phyloP scores from a whole-genome alignment of 129 eudicot species.

The Arctium lappa region DNA sequence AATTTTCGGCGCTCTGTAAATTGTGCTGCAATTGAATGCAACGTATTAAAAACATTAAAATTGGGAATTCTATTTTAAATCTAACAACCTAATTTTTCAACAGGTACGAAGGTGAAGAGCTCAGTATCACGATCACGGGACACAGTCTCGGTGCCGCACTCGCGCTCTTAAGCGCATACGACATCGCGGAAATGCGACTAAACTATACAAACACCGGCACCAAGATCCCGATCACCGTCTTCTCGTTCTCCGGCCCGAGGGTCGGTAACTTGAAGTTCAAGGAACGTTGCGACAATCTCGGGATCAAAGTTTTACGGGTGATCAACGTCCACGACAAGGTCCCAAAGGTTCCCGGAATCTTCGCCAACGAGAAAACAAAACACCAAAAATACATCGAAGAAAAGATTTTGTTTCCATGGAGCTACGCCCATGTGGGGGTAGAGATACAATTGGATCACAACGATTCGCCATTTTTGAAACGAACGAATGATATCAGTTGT shows the following conservation, averaged over 20 bases:
- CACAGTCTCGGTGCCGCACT: constrained; percentile 79
- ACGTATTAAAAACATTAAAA: too few relatives aligned
- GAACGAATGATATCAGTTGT: constrained; percentile 31
- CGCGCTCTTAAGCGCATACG: constrained; percentile 65
- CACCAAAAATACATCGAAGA: constrained; percentile 67
- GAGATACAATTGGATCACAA: constrained; percentile 58
- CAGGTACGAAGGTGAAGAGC: constrained; percentile 40
- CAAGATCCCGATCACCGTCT: constrained; percentile 49
- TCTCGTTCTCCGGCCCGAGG: constrained; percentile 53
- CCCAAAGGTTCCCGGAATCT: constrained; percentile 69
- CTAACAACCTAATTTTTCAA: background rate
- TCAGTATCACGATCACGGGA: constrained; percentile 72
- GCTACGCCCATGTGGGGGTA: constrained; percentile 73
- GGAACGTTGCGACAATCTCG: constrained; percentile 54
- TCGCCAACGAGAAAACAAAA: constrained; percentile 63
- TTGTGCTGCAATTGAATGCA: too few relatives aligned
- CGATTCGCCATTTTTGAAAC: constrained; percentile 52
- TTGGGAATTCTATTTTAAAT: too few relatives aligned
- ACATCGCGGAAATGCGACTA: constrained; percentile 60
- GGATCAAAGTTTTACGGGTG: constrained; percentile 47
- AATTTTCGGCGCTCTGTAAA: too few relatives aligned
- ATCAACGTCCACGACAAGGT: constrained; percentile 64
- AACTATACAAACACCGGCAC: constrained; percentile 28
- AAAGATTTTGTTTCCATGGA: constrained; percentile 59
- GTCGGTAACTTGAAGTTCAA: constrained; percentile 71